Evolutionary conservation across 2,329 filamentous ascomycete genomes (phyloP).

Genomic region (Dactylellina drechsleri): DNA sequence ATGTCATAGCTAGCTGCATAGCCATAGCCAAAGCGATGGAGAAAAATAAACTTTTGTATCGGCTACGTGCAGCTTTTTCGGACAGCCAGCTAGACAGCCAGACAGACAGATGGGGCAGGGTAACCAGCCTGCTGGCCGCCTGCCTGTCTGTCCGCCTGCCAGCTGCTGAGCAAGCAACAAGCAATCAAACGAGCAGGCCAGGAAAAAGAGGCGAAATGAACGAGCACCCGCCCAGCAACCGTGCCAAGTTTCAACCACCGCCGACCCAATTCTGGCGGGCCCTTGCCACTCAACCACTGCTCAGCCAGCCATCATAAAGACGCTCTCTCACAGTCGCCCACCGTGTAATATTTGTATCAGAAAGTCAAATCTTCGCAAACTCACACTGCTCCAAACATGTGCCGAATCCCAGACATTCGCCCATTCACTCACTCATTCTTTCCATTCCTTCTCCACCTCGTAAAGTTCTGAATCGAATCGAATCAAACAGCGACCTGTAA

Average conservation of each 20-base stretch:
- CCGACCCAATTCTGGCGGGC: slow-evolving; percentile 2
- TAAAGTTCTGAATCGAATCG: too few species aligned
- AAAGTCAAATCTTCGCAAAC: slow-evolving; percentile 9
- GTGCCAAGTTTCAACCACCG: too few species aligned
- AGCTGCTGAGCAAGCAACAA: neutral
- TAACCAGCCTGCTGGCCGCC: slow-evolving; percentile 8
- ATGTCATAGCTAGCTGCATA: too few species aligned
- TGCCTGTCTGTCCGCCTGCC: neutral
- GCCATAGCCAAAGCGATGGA: neutral
- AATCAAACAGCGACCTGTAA: too few species aligned
- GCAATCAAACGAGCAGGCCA: too few species aligned
- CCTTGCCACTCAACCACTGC: neutral
- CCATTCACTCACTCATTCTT: slow-evolving; percentile 3
- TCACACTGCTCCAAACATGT: too few species aligned
- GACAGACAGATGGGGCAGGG: slow-evolving; percentile 7
- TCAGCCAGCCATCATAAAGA: too few species aligned
- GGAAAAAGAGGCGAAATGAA: too few species aligned
- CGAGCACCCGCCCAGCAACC: too few species aligned
- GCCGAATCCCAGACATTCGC: too few species aligned
- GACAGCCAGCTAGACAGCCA: neutral
- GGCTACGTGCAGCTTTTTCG: slow-evolving; percentile 34
- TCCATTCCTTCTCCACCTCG: neutral
- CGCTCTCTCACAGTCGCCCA: too few species aligned
- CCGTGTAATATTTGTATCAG: neutral
- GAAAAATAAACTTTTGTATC: slow-evolving; percentile 6